phyloP scores from a whole-genome alignment of 139 green algal species.

The Penium margaritaceum region DNA sequence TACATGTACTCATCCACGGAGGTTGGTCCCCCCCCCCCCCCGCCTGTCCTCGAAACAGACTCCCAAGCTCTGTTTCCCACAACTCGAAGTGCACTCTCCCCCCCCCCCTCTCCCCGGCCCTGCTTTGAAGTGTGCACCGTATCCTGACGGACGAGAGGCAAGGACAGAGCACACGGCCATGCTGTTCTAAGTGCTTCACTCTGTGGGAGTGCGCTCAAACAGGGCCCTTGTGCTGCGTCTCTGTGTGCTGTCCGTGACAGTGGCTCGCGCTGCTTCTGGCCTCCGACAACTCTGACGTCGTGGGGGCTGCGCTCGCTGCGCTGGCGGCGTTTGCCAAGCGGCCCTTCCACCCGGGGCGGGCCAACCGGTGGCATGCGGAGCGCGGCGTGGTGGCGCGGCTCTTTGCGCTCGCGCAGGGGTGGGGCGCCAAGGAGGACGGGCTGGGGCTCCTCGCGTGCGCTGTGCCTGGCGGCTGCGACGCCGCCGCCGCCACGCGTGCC shows the following conservation, averaged over 20 bases:
- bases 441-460: conserved; percentile 59
- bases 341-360: conserved; percentile 53
- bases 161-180: no score
- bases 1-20: conserved; percentile 80
- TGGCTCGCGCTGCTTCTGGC: conserved; percentile 69
- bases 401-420: conserved; percentile 63
- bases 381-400: conserved; percentile 61
- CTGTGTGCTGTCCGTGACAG: conserved; percentile 49
- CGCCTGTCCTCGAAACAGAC: background rate
- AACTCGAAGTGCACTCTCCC: background rate
- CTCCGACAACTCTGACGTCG: conserved; percentile 56
- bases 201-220: background rate
- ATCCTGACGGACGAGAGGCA: background rate
- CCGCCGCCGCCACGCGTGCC: conserved; percentile 31
- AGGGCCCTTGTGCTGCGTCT: background rate
- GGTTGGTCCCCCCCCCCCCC: conserved; percentile 49
- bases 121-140: background rate
- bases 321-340: conserved; percentile 69
- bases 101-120: background rate
- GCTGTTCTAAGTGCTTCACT: background rate
- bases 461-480: conserved; percentile 5
- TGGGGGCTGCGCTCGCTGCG: conserved; percentile 59
- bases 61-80: background rate
- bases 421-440: conserved; percentile 75
- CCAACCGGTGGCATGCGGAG: conserved; percentile 58